Evolutionary conservation across 2,329 filamentous ascomycete species (phyloP), one percentile per base, ranked within the genome.

Genomic region (Xylaria multiplex): DNA sequence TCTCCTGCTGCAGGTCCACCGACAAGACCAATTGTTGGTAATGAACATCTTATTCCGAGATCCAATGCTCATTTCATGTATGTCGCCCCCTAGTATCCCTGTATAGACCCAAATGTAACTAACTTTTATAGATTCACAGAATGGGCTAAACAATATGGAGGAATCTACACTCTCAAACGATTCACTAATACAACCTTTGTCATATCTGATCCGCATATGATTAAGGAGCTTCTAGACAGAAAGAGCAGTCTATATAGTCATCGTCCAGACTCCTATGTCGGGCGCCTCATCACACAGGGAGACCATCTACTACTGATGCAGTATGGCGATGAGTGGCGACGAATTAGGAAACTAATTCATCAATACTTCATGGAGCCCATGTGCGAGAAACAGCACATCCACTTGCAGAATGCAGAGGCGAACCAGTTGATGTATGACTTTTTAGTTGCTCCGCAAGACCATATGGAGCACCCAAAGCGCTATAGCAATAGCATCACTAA

Each of bases 401-500:
- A 73, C 0, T 59, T 85, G 0, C 77, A 80, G 48, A 75, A 86
- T 61, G 83, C 84, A 0, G 84, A 86, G 71, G 79, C 79, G 0
- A 74, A 74, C 2, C 82, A 85, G 72, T 79, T 86, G 79, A 64
- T 84, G 13, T 68, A 74, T 13, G 84, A 86, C 66, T 81, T 81
- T 64, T 59, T 81, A 9, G 57, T 75, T 1, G 65, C 73, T 1
- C 82, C 83, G 0, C 75, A 78, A 24, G 62, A 81, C 24, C 77
- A 80, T 48, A 84, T 84, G 81, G 59, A 77, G 30, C 82, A 84
- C 68, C 79, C 82, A 0, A 81, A 81, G 65, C 75, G 84, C 2
- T 84, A 78, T 63, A 82, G 78, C 58, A 85, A 85, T 66, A 83
- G 81, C 65, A 79, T 84, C 62, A 82, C 77, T 32, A 83, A 80